Percentiles rank a stretch among this genome's conserved stretches.
Conservation (phyloP, 2,329 filamentous ascomycete species). For the Cercospora sojina region DNA sequence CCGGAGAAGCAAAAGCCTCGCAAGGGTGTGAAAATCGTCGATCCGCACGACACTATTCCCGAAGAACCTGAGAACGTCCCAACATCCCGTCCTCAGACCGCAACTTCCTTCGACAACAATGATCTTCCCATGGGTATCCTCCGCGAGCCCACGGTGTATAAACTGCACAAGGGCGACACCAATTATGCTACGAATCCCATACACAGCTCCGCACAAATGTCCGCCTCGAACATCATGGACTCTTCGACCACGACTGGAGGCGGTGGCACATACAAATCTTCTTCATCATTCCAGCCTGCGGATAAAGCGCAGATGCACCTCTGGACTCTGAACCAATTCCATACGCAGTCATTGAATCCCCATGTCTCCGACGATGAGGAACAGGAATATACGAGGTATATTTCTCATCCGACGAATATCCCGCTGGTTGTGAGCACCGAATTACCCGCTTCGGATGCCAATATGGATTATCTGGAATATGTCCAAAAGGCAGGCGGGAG, state of each 20-base stretch:
- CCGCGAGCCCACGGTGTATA: conserved; percentile 16
- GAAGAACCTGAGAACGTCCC: conserved; percentile 9
- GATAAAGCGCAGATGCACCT: conserved; percentile 82
- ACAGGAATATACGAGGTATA: conserved; percentile 84
- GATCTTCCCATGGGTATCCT: conserved; percentile 15
- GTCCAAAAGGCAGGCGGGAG: conserved; percentile 67
- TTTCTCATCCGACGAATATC: conserved; percentile 83
- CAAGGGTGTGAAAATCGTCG: conserved; percentile 70
- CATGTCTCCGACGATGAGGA: conserved; percentile 73
- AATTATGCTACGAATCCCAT: not conserved
- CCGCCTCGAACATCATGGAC: not conserved
- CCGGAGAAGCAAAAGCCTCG: conserved; percentile 53
- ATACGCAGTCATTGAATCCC: conserved; percentile 82
- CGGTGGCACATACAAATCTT: not conserved
- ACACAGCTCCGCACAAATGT: conserved; percentile 38
- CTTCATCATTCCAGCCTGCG: conserved; percentile 48
- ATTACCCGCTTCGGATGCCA: conserved; percentile 54
- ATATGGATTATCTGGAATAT: conserved; percentile 75
- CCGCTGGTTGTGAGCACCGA: conserved; percentile 72
- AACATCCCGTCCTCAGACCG: conserved; percentile 13
- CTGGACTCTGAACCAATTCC: conserved; percentile 83
- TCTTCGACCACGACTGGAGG: conserved; percentile 10
- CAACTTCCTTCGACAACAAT: conserved; percentile 13
- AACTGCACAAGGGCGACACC: not conserved
- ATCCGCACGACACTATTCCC: conserved; percentile 47